Percentiles rank a stretch among this genome's conserved stretches.
These are phyloP conservation scores for Glaciozyma antarctica DNA, from an alignment of 768 basidiomycete genomes.

Conservation along the genomic window DNA sequence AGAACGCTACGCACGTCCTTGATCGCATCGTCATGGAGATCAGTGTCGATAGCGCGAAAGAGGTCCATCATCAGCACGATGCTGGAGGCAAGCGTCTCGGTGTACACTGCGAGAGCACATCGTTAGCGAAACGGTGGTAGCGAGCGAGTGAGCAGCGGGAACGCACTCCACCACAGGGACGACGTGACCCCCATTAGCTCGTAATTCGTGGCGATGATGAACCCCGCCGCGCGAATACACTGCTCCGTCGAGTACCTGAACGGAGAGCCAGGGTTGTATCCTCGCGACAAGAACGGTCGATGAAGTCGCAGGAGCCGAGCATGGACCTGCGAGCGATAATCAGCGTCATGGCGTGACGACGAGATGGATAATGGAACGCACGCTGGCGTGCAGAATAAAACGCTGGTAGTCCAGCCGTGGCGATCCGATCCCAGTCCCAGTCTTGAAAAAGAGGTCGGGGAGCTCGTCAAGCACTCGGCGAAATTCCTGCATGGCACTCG, in stretches of 20 bases:
- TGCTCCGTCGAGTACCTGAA: conserved; percentile 20
- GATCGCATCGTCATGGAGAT: conserved; percentile 10
- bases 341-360: too few species aligned
- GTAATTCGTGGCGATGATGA: conserved; percentile 24
- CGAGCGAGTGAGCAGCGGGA: background rate
- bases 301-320: conserved; percentile 31
- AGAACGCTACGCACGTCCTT: conserved; percentile 8
- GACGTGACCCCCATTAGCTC: conserved; percentile 19
- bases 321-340: conserved; percentile 5
- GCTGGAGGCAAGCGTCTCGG: conserved; percentile 17
- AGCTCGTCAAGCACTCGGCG: conserved; percentile 6
- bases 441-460: conserved; percentile 13
- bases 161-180: conserved; percentile 23
- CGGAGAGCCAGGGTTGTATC: conserved; percentile 16
- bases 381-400: conserved; percentile 17
- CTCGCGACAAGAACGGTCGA: conserved; percentile 28
- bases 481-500: background rate
- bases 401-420: conserved; percentile 15
- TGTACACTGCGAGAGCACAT: conserved; percentile 12
- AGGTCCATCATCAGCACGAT: conserved; percentile 31
- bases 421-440: background rate
- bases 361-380: too few species aligned
- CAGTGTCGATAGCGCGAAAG: conserved; percentile 30
- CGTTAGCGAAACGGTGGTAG: too few species aligned
- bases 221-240: conserved; percentile 21